Conservation (phyloP, 176 grass and related monocot species). For the Bromus sterilis region DNA sequence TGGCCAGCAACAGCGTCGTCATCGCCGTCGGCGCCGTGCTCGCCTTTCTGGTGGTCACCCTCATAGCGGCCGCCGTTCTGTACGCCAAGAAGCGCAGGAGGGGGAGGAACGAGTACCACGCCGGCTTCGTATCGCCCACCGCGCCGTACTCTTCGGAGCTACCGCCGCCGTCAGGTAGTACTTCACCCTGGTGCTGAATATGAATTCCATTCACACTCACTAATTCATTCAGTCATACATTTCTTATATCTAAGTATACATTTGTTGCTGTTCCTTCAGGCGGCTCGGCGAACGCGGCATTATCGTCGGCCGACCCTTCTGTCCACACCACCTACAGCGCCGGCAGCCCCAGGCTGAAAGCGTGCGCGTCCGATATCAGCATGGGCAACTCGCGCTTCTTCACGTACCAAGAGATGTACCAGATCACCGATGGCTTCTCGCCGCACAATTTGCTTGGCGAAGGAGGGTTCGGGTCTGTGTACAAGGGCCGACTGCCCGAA, state of each 20-base stretch:
- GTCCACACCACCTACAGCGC: slow-evolving; percentile 33
- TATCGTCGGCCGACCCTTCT: slow-evolving; percentile 39
- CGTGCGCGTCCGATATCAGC: slow-evolving; percentile 58
- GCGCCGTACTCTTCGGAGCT: slow-evolving; percentile 43
- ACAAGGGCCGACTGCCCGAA: slow-evolving; percentile 57
- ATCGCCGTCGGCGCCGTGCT: slow-evolving; percentile 29
- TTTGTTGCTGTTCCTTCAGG: not conserved
- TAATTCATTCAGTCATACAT: not conserved
- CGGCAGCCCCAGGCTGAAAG: slow-evolving; percentile 28
- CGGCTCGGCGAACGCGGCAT: slow-evolving; percentile 21
- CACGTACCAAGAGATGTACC: slow-evolving; percentile 63
- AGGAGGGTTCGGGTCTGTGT: slow-evolving; percentile 84
- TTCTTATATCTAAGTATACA: too few relatives aligned
- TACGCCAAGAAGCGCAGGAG: slow-evolving; percentile 45
- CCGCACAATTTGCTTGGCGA: slow-evolving; percentile 63
- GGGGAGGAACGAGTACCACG: slow-evolving; percentile 32
- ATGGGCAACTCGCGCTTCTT: slow-evolving; percentile 58
- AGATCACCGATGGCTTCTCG: slow-evolving; percentile 78
- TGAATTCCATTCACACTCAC: not conserved
- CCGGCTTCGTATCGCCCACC: slow-evolving; percentile 58
- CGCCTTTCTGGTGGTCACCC: slow-evolving; percentile 36
- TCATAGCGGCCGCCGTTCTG: slow-evolving; percentile 39
- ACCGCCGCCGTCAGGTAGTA: slow-evolving; percentile 34
- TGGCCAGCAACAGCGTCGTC: not conserved
- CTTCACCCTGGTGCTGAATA: not conserved